A percentile compares a stretch with the other conserved stretches of the same genome.
phyloP scores from a whole-genome alignment of 1,139 yeast species.

The Lodderomyces pseudojiufengensis region DNA sequence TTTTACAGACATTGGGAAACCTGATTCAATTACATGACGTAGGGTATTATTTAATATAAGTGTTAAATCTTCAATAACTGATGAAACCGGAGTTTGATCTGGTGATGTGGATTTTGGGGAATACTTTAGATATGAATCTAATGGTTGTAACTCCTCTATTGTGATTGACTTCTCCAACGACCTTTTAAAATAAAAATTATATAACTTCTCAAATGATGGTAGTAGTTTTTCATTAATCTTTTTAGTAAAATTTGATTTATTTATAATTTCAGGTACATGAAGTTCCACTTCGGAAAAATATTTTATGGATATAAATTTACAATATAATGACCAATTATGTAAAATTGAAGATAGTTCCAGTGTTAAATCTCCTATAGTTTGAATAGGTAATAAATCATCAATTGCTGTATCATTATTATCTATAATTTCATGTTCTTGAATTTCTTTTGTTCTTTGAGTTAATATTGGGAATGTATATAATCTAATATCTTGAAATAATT shows the following conservation, averaged over 20 bases:
- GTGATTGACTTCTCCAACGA: constrained; percentile 80
- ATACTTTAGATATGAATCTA: constrained; percentile 28
- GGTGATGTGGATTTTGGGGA: constrained; percentile 22
- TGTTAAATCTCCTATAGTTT: constrained; percentile 52
- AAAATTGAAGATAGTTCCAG: constrained; percentile 72
- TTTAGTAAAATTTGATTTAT: constrained; percentile 56
- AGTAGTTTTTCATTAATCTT: constrained; percentile 54
- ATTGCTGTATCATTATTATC: constrained; percentile 12
- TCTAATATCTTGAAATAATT: constrained; percentile 53
- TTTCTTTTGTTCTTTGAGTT: constrained; percentile 21
- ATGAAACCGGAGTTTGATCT: constrained; percentile 68
- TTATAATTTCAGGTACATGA: constrained; percentile 50
- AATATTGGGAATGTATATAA: constrained; percentile 55
- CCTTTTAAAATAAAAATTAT: constrained; percentile 66
- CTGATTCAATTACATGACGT: constrained; percentile 57
- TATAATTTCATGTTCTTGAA: constrained; percentile 2
- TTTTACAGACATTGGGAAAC: constrained; percentile 53
- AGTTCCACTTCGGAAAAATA: constrained; percentile 37
- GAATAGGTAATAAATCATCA: constrained; percentile 38
- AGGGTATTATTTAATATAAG: constrained; percentile 67
- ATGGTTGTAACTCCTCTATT: constrained; percentile 69
- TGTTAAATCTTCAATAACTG: constrained; percentile 83
- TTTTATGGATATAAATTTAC: constrained; percentile 66
- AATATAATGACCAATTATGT: constrained; percentile 84
- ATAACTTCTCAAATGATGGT: constrained; percentile 61